Evolutionary conservation across 2,329 filamentous ascomycete species (phyloP).

Genomic region (Drechmeria coniospora): DNA sequence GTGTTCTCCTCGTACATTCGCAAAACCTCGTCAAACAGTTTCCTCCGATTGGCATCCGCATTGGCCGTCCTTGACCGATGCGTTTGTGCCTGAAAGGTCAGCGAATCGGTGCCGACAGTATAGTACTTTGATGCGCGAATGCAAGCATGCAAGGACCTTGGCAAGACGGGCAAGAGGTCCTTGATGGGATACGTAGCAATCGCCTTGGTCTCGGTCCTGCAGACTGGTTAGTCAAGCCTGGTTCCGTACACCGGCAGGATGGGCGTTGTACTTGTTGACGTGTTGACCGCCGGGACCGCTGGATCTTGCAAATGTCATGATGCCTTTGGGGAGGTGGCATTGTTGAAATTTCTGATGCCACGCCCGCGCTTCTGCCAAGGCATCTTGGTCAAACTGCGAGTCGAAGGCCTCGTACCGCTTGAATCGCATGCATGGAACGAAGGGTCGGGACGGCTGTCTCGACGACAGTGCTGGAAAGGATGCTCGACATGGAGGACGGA

Average conservation of each 20-base stretch:
- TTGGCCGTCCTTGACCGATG: slow-evolving; percentile 37
- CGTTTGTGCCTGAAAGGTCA: slow-evolving; percentile 40
- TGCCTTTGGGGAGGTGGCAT: slow-evolving; percentile 31
- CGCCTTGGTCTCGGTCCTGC: slow-evolving; percentile 44
- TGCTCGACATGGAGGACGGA: too few species aligned
- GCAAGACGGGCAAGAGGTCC: slow-evolving; percentile 29
- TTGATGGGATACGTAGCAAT: slow-evolving; percentile 34
- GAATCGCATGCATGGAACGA: too few species aligned
- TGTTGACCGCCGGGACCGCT: slow-evolving; percentile 47
- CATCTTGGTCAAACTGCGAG: slow-evolving; percentile 31
- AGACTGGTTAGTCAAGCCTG: too few species aligned
- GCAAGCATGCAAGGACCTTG: slow-evolving; percentile 28
- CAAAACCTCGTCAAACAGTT: slow-evolving; percentile 31
- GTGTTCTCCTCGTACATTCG: slow-evolving; percentile 30
- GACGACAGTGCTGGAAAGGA: too few species aligned
- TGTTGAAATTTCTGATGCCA: slow-evolving; percentile 33
- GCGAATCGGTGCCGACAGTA: slow-evolving; percentile 31
- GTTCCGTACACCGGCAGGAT: too few species aligned
- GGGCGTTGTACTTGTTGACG: slow-evolving; percentile 51
- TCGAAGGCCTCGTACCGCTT: slow-evolving; percentile 33
- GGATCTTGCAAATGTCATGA: slow-evolving; percentile 39
- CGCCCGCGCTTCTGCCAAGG: slow-evolving; percentile 32
- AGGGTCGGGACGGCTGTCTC: too few species aligned
- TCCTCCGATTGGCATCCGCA: slow-evolving; percentile 33
- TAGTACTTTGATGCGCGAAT: slow-evolving; percentile 40